Conservation (phyloP, 352 stramenopile species). For the Plasmopara muralis region DNA sequence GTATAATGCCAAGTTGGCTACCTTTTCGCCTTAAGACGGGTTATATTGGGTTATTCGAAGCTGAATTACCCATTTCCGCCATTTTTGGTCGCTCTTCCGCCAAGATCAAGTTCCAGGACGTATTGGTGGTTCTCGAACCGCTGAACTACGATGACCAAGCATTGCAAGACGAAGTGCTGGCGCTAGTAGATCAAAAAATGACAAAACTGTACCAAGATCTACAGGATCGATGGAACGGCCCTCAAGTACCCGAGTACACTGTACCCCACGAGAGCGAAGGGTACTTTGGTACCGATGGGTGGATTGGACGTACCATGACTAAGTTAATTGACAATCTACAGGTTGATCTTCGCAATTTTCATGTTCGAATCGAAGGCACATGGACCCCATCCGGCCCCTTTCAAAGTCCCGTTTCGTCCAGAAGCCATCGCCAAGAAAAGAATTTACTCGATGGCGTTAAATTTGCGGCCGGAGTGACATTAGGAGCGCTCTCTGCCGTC, state of each 20-base stretch:
- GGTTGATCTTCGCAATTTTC: constrained; percentile 81
- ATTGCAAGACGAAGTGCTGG: constrained; percentile 53
- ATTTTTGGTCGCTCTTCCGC: constrained; percentile 73
- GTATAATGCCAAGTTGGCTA: constrained; percentile 71
- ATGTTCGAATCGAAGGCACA: constrained; percentile 78
- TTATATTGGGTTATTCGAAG: constrained; percentile 83
- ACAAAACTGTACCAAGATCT: constrained; percentile 66
- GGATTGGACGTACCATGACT: constrained; percentile 83
- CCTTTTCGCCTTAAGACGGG: constrained; percentile 83
- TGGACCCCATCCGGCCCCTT: constrained; percentile 43
- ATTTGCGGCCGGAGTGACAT: constrained; percentile 69
- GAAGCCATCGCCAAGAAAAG: constrained; percentile 13
- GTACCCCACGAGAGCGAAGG: constrained; percentile 73
- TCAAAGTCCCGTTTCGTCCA: constrained; percentile 17
- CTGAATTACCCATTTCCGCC: constrained; percentile 77
- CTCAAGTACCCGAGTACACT: constrained; percentile 53
- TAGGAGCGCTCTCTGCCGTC: constrained; percentile 78
- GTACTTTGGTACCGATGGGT: constrained; percentile 85
- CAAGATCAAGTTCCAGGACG: constrained; percentile 86
- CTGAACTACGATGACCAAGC: constrained; percentile 65
- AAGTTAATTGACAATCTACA: constrained; percentile 89
- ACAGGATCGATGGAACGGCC: constrained; percentile 70
- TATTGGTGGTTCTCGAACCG: constrained; percentile 72
- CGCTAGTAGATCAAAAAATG: constrained; percentile 64
- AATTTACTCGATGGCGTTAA: constrained; percentile 32